These are phyloP conservation scores for Suillus bovinus DNA, from an alignment of 768 basidiomycete species.

Conservation along the genomic window DNA sequence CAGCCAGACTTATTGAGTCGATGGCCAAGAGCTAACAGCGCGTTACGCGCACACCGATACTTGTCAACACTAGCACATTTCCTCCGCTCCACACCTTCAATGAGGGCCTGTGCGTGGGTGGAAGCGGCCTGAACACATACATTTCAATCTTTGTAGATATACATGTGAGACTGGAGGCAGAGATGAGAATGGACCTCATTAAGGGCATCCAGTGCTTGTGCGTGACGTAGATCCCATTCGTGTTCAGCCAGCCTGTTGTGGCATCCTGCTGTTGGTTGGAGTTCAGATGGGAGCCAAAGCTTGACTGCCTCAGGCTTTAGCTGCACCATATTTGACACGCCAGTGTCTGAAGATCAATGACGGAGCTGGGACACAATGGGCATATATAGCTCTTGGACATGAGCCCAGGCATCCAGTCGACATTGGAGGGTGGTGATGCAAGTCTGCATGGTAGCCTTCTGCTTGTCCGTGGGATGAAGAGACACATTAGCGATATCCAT, in stretches of 20 bases:
- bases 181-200: slow-evolving; percentile 3
- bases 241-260: not conserved
- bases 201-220: slow-evolving; percentile 18
- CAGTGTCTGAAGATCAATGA: not conserved
- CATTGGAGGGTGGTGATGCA: not conserved
- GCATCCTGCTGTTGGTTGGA: not conserved
- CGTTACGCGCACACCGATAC: not conserved
- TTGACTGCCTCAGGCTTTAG: not conserved
- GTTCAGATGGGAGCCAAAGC: not conserved
- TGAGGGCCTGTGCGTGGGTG: slow-evolving; percentile 6
- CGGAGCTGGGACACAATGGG: not conserved
- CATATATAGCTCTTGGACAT: not conserved
- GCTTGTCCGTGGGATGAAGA: not conserved
- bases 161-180: slow-evolving; percentile 9
- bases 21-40: too few relatives aligned
- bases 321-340: not conserved
- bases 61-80: slow-evolving; percentile 2
- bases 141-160: slow-evolving; percentile 17
- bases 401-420: not conserved
- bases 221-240: slow-evolving; percentile 10
- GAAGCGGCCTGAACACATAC: slow-evolving; percentile 11
- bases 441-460: not conserved
- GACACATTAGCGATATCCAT: too few relatives aligned
- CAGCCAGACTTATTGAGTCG: too few relatives aligned
- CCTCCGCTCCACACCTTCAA: slow-evolving; percentile 10